These are phyloP conservation scores for Podospora didyma DNA, from an alignment of 495 filamentous ascomycete genomes.

Conservation along the genomic window DNA sequence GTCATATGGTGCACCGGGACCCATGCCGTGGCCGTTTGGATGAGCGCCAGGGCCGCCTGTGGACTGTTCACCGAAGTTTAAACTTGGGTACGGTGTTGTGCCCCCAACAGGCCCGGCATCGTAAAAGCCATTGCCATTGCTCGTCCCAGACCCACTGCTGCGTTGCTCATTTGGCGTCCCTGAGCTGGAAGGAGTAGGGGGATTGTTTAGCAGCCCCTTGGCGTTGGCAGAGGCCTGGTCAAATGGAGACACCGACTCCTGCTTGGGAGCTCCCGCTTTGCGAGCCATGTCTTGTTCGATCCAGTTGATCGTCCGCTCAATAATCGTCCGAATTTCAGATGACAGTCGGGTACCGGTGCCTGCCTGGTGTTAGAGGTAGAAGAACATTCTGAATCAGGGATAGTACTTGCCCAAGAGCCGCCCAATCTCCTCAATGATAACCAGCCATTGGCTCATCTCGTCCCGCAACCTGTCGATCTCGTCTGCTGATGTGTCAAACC, in stretches of 20 bases:
- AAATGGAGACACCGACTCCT: conserved; percentile 9
- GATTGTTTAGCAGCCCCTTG: conserved; percentile 4
- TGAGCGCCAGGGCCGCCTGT: conserved; percentile 1
- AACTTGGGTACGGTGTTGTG: conserved; percentile 18
- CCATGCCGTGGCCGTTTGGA: conserved; percentile 24
- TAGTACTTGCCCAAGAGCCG: conserved; percentile 53
- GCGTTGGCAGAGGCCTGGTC: conserved; percentile 3
- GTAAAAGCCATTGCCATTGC: conserved; percentile 27
- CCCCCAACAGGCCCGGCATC: conserved; percentile 10
- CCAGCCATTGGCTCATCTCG: conserved; percentile 68
- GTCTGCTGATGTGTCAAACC: conserved; percentile 48
- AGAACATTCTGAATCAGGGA: neutral
- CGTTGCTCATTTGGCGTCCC: conserved; percentile 12
- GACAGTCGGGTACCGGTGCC: conserved; percentile 33
- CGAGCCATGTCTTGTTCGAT: conserved; percentile 40
- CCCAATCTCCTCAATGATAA: conserved; percentile 62
- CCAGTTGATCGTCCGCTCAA: conserved; percentile 39
- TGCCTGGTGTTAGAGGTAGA: conserved; percentile 8
- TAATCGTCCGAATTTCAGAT: conserved; percentile 35
- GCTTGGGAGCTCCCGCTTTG: conserved; percentile 19
- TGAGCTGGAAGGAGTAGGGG: neutral
- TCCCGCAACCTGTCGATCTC: conserved; percentile 53
- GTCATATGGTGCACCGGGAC: conserved; percentile 4
- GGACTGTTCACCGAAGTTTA: conserved; percentile 16
- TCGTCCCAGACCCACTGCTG: neutral